Evolutionary conservation across 805 yeast species (phyloP), one percentile per base, ranked within the genome.

Genomic region (Wickerhamomyces strasburgensis): DNA sequence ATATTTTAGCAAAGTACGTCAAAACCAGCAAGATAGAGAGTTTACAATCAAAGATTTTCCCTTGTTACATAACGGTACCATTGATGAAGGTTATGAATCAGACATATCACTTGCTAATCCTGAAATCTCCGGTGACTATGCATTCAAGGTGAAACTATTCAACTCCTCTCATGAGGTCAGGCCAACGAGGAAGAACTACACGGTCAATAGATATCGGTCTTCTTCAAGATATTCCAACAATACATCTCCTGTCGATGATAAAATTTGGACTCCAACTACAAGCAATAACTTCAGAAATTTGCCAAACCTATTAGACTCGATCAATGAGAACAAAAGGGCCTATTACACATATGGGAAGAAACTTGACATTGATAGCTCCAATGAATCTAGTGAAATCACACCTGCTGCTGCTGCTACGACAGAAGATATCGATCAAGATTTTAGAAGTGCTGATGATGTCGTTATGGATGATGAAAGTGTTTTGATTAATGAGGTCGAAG

Each of bases 41-140:
- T 38, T 39, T 33, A 37, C 53, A 0, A 38, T 50, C 4, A 45
- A 51, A 4, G 70, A 70, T 33, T 65, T 70, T 37, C 68, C 71
- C 6, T 43, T 58, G 14, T 37, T 67, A 21, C 37, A 38, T 9
- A 48, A 1, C 34, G 52, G 5, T 64, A 58, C 19, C 68, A 61
- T n/a, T 11, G 59, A 53, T 15, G 65, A 57, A 25, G 75, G 65
- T 3, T 64, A 62, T 44, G 67, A 63, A 19, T 68, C 77, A 0
- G 74, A 67, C 44, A 56, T 72, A 3, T 74, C 80, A 0, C 46
- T 72, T 17, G 78, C 80, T 1, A 68, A 71, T 41, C 79, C 80
- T 0, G 67, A 67, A 34, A 54, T 72, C 5, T 63, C 73, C 15
- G 76, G 72, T 4, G 66, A 69, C 33, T 64, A 62, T 48, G 78